Percentiles rank a stretch among this genome's conserved stretches.
Evolutionary conservation across 192 early-diverging fungal genomes (phyloP).

Genomic region (Entomortierella parvispora): DNA sequence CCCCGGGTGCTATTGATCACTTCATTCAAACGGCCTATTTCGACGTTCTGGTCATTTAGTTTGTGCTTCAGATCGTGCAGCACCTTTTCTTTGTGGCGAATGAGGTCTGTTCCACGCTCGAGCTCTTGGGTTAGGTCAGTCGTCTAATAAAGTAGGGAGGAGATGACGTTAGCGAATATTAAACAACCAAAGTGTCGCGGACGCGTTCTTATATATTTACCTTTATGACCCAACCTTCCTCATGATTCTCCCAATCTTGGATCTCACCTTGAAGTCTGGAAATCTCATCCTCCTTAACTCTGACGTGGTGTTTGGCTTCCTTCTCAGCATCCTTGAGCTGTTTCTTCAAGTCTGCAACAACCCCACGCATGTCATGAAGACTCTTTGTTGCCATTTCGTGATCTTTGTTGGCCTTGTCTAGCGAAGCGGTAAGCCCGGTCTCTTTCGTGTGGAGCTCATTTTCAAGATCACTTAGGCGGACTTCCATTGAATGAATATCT

Average conservation of each 20-base stretch:
- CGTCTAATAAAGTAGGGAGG: not conserved
- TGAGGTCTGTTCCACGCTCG: not conserved
- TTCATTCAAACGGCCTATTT: constrained; percentile 38
- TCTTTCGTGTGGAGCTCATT: constrained; percentile 15
- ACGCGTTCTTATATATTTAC: not conserved
- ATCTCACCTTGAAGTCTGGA: not conserved
- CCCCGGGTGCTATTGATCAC: constrained; percentile 9
- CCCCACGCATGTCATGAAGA: constrained; percentile 1
- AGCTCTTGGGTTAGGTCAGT: constrained; percentile 23
- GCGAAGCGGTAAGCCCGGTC: not conserved
- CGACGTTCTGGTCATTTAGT: constrained; percentile 4
- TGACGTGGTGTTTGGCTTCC: constrained; percentile 6
- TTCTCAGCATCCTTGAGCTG: constrained; percentile 7
- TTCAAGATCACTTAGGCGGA: constrained; percentile 4
- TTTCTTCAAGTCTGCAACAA: constrained; percentile 5
- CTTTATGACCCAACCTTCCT: constrained; percentile 26
- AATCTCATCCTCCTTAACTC: constrained; percentile 12
- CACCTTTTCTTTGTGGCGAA: constrained; percentile 16
- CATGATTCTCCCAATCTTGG: constrained; percentile 32
- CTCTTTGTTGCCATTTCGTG: not conserved
- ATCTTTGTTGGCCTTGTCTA: constrained; percentile 12
- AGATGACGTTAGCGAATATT: not conserved
- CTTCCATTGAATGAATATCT: constrained; percentile 1
- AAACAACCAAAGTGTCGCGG: too few relatives aligned
- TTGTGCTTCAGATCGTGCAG: constrained; percentile 23